Evolutionary conservation across 495 filamentous ascomycete genomes (phyloP), one percentile per base, ranked within the genome.

Genomic region (Neurospora sp.): DNA sequence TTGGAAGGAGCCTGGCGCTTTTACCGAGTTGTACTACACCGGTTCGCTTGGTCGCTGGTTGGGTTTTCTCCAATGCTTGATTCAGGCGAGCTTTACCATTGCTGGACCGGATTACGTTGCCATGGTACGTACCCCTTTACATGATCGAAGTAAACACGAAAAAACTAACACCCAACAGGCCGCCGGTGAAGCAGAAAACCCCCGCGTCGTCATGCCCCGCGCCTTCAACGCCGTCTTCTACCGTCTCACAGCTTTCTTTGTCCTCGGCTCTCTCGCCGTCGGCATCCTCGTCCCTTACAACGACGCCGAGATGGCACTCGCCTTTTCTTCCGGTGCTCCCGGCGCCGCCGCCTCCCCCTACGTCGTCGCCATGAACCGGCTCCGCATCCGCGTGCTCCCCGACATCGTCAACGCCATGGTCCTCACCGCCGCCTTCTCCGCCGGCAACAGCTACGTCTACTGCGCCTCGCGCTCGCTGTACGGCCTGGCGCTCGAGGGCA

Each of bases 401-500:
- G 86, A 94, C 77, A 89, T 96, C 72, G 90, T 94, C 75, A 96
- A 96, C 82, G 92, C 91, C 12, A 85, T 94, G 75, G 83, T 96
- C 72, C 75, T 96, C 14, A 92, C 90, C 0, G 88, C 90, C 23
- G 91, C 91, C 16, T 94, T 95, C 80, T 93, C 91, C 23, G 93
- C 93, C 1, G 93, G 93, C 3, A 96, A 96, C 80, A 91, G 91
- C 66, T 95, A 94, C 80, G 89, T 92, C 38, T 97, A 93, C 82
- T 93, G 91, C 79, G 92, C 92, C 7, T 93, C 90, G 69, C 87
- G 93, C 41, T 90, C 88, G 70, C 81, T 97, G 27, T 93, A 93
- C 78, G 92, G 92, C 4, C 86, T 96, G 38, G 90, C 92, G 0
- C 83, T 92, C 73, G 91, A 89, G 76, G 86, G 86, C 2, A 87